phyloP scores from a whole-genome alignment of 352 stramenopile species.

The Globisporangium paroecandrum region DNA sequence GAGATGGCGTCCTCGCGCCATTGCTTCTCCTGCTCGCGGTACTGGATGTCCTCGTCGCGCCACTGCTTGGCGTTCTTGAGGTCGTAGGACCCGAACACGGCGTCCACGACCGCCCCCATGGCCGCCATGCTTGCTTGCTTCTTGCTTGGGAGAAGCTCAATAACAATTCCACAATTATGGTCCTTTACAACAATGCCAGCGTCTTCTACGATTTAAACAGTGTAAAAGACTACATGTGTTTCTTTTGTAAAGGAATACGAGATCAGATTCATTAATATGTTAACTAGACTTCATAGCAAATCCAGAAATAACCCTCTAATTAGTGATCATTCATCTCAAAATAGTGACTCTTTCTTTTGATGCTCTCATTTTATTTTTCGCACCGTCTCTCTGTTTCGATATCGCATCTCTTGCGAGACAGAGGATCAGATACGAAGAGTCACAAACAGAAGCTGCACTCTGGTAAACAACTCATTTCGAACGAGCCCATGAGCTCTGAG shows the following conservation, averaged over 20 bases:
- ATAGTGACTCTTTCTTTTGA: not conserved
- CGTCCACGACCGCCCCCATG: conserved; percentile 62
- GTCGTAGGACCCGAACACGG: conserved; percentile 83
- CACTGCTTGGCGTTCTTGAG: conserved; percentile 84
- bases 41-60: conserved; percentile 72
- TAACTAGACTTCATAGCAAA: not conserved
- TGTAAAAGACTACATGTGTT: too few relatives aligned
- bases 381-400: not conserved
- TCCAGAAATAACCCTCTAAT: not conserved
- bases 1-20: conserved; percentile 73
- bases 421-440: not conserved
- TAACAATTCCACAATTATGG: not conserved
- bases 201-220: too few relatives aligned
- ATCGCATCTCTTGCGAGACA: not conserved
- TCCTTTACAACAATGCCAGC: too few relatives aligned
- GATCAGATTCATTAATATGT: too few relatives aligned
- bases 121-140: conserved; percentile 30
- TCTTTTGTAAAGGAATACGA: too few relatives aligned
- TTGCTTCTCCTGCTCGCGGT: conserved; percentile 77
- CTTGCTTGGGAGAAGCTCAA: not conserved
- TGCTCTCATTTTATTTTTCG: not conserved
- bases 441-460: not conserved
- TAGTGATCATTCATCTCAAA: not conserved
- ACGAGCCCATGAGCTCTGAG: not conserved
- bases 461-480: not conserved